Evolutionary conservation across 768 basidiomycete species (phyloP).

Genomic region (Agaricus bisporus): DNA sequence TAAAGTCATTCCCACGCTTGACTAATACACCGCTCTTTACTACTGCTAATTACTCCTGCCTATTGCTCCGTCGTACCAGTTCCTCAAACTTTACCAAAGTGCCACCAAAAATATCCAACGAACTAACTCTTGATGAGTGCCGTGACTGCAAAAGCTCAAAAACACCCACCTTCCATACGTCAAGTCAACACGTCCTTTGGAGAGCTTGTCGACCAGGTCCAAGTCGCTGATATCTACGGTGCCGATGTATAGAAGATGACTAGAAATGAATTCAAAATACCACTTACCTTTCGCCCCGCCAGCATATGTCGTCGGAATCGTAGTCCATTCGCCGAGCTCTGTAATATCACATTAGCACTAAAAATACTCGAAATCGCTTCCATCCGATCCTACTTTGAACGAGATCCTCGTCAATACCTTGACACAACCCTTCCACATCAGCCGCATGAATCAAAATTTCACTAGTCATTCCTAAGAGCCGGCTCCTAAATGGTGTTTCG

Average conservation of each 20-base stretch:
- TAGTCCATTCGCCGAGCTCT: conserved; percentile 91
- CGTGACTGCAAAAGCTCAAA: background rate
- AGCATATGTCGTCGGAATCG: conserved; percentile 91
- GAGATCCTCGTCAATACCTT: conserved; percentile 90
- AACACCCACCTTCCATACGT: conserved; percentile 70
- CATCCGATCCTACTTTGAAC: conserved; percentile 55
- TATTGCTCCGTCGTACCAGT: conserved; percentile 30
- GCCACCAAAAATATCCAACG: conserved; percentile 72
- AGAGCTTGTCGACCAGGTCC: conserved; percentile 71
- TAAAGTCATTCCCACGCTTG: conserved; percentile 32
- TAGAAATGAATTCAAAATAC: background rate
- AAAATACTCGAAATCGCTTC: background rate
- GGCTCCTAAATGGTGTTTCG: background rate
- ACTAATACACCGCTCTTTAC: conserved; percentile 13
- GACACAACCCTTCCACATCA: conserved; percentile 96
- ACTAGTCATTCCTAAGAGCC: conserved; percentile 29
- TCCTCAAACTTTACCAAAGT: conserved; percentile 55
- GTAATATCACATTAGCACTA: background rate
- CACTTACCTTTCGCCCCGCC: conserved; percentile 84
- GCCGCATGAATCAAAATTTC: conserved; percentile 96
- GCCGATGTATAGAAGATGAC: background rate
- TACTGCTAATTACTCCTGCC: conserved; percentile 18
- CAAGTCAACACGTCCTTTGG: conserved; percentile 77
- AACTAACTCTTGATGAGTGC: conserved; percentile 16
- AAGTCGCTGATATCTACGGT: conserved; percentile 71